A percentile compares a stretch with the other conserved stretches of the same genome.
Evolutionary conservation across 495 filamentous ascomycete species (phyloP).

Genomic region (Trichodelitschia bisporula): DNA sequence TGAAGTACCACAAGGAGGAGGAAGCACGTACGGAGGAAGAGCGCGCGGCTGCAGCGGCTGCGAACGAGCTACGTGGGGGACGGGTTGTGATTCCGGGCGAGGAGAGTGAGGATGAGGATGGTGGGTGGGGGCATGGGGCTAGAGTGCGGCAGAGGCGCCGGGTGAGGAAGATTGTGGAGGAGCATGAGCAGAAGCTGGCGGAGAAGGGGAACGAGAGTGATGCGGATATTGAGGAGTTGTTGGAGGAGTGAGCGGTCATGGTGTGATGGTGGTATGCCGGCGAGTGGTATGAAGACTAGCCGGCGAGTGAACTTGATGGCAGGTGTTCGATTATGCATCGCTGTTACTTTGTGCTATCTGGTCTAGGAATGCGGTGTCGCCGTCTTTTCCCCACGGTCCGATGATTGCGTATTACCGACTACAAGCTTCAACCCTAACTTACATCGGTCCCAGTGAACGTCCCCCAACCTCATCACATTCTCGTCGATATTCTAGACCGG

Average conservation of each 20-base stretch:
- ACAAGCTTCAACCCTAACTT: too few relatives aligned
- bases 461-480: too few relatives aligned
- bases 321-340: too few relatives aligned
- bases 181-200: slow-evolving; percentile 10
- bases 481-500: too few relatives aligned
- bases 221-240: slow-evolving; percentile 38
- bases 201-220: slow-evolving; percentile 17
- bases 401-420: too few relatives aligned
- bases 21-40: slow-evolving; percentile 1
- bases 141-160: slow-evolving; percentile 12
- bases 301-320: too few relatives aligned
- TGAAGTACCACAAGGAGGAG: slow-evolving; percentile 4
- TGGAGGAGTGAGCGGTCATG: slow-evolving; percentile 26
- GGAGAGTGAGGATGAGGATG: slow-evolving; percentile 30
- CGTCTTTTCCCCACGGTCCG: too few relatives aligned
- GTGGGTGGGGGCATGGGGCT: slow-evolving; percentile 20
- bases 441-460: too few relatives aligned
- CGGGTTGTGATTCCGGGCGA: slow-evolving; percentile 11
- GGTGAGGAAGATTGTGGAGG: slow-evolving; percentile 18
- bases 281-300: too few relatives aligned
- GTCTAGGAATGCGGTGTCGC: too few relatives aligned
- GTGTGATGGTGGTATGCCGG: too few relatives aligned
- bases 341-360: too few relatives aligned
- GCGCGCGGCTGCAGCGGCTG: slow-evolving; percentile 12
- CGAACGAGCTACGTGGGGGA: slow-evolving; percentile 4